Conservation (phyloP, 805 yeast genomes). For the Tetrapisispora arboricola region DNA sequence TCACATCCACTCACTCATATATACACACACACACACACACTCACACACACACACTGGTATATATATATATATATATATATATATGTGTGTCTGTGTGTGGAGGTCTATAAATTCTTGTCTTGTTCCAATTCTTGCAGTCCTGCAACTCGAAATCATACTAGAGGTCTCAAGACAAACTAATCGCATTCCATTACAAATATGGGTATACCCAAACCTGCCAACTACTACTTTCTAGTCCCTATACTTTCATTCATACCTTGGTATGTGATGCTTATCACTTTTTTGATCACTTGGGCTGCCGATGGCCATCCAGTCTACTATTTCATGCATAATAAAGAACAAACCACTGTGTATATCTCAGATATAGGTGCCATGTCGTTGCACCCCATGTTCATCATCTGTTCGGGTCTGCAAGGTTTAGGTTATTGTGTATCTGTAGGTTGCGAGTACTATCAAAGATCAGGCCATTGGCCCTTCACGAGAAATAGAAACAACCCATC, state of each 20-base stretch:
- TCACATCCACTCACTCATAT: too few relatives aligned
- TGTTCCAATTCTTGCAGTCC: too few relatives aligned
- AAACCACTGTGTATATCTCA: conserved; percentile 60
- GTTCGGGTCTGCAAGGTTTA: conserved; percentile 69
- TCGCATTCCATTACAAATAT: background rate
- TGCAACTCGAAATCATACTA: too few relatives aligned
- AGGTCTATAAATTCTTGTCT: too few relatives aligned
- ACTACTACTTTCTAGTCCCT: conserved; percentile 49
- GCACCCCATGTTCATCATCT: conserved; percentile 73
- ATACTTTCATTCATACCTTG: conserved; percentile 57
- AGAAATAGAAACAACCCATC: conserved; percentile 8
- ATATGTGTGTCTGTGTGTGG: too few relatives aligned
- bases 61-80: too few relatives aligned
- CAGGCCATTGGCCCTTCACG: conserved; percentile 34
- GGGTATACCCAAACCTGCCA: conserved; percentile 26
- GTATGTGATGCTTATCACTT: conserved; percentile 86
- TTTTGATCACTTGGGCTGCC: conserved; percentile 66
- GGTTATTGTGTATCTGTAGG: conserved; percentile 55
- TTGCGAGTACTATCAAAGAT: conserved; percentile 54
- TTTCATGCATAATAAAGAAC: conserved; percentile 36
- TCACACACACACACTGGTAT: too few relatives aligned
- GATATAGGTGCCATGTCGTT: conserved; percentile 82
- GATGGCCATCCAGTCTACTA: conserved; percentile 69
- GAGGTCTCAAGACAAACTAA: too few relatives aligned
- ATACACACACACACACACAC: too few relatives aligned